Evolutionary conservation across 768 basidiomycete species (phyloP), one percentile per base, ranked within the genome.

Genomic region (Boletus pseudopeckii): DNA sequence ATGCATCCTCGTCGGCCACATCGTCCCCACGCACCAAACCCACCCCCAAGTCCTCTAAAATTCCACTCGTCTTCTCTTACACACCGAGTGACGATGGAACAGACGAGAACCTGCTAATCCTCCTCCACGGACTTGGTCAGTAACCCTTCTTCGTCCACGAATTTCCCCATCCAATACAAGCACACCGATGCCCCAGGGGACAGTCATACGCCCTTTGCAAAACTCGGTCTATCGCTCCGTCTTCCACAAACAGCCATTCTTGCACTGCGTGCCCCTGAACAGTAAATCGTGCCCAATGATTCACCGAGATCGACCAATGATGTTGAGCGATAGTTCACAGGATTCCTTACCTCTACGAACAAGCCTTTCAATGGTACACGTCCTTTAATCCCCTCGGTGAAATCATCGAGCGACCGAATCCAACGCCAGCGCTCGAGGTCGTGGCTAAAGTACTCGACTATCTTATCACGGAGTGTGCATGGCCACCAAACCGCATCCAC

Each of bases 171-270:
- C 30, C n/a, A 28, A 57, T 24, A 3, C 26, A 44, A 7, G 34
- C 34, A 43, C 40, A 43, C n/a, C 41, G 2, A 37, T 26, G 13
- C 28, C 26, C 34, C 57, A 94, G 93, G 93, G 24, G 93, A 96
- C 71, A 92, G 86, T 0, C 84, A 87, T 54, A 43, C 73, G 3
- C 90, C 92, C 2, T 96, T 97, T 66, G 74, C 78, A 32, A 83
- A 83, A 49, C 80, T 97, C 7, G 92, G 84, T 10, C 76, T 75
- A 20, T 79, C 81, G 10, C 70, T 97, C 44, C 88, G 83, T 59
- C 80, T 97, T n/a, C 94, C 93, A 0, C 92, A 95, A 67, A 96
- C 94, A 0, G 91, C 92, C 3, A 77, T 83, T 2, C 80, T 96
- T n/a, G 80, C 90, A 1, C 66, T 96, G 10, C 83, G 88, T 45